Evolutionary conservation across 257 asterid genomes (phyloP), one percentile per base, ranked within the genome.

Genomic region (Scutellaria minor): DNA sequence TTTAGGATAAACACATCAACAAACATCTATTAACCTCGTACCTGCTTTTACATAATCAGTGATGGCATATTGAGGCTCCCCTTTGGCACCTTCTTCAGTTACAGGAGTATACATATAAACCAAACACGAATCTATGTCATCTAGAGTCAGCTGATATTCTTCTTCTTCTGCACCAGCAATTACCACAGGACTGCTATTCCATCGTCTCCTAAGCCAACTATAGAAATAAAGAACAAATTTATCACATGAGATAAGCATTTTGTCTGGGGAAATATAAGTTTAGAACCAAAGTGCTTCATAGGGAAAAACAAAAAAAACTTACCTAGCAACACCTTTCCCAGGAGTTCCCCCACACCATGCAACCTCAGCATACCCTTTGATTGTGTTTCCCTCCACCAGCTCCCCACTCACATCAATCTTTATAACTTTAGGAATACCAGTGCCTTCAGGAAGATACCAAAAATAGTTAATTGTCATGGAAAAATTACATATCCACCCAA

Each of bases 311-410:
- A 53, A 46, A 77, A 60, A 57, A 67, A 66, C 87, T 82, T 77
- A 95, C 99, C 97, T 95, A 41, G 98, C 83, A 85, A 95, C 96
- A 71, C 97, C 95, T 86, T 86, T 95, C 63, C 91, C 99, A 5
- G 97, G 96, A 75, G 93, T 88, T 58, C 97, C 99, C 68, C 99
- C 97, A 69, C 99, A 95, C 99, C 99, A 95, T 71, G 98, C 97
- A 77, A 92, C 89, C 81, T 88, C 94, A 66, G 85, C 87, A 75
- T 74, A 75, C 72, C 99, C 99, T 77, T 81, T 84, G 63, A 90
- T 74, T 63, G 81, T 81, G 81, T 85, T 89, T 78, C 99, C 99
- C 73, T 95, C 97, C 64, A 95, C 86, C 70, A 95, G 85, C 59
- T 91, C 95, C 70, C 99, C 99, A 61, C 77, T 81, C 47, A 86